Evolutionary conservation across 164 flowering plant species (phyloP).

Genomic region (Magnolia officinalis): DNA sequence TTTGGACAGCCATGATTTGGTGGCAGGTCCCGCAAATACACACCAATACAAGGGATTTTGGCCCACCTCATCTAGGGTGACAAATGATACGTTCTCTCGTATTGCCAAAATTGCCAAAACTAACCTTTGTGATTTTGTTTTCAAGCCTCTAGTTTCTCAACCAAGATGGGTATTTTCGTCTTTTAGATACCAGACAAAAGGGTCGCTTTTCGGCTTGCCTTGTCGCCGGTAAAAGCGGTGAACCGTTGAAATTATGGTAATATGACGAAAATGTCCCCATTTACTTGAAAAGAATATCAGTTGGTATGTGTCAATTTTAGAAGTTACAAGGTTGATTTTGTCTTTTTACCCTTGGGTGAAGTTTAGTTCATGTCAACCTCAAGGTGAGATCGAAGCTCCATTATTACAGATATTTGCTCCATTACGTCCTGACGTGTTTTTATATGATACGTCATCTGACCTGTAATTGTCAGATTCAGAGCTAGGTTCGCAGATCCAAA

Average conservation of each 20-base stretch:
- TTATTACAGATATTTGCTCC: neutral
- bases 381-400: neutral
- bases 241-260: neutral
- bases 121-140: neutral
- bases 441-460: neutral
- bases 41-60: neutral
- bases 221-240: neutral
- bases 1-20: neutral
- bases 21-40: neutral
- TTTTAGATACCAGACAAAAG: neutral
- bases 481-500: neutral
- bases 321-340: neutral
- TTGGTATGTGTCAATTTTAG: neutral
- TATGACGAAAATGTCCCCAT: neutral
- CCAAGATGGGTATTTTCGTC: neutral
- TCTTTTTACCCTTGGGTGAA: neutral
- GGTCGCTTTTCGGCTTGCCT: neutral
- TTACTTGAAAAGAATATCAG: neutral
- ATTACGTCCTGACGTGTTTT: neutral
- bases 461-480: neutral
- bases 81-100: neutral
- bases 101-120: neutral
- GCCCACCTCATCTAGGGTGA: neutral
- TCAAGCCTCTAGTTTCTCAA: slow-evolving; percentile 12
- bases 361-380: neutral